Percentiles rank a stretch among this genome's conserved stretches.
Evolutionary conservation across 2,329 filamentous ascomycete species (phyloP).

Genomic region (Fusarium continuum): DNA sequence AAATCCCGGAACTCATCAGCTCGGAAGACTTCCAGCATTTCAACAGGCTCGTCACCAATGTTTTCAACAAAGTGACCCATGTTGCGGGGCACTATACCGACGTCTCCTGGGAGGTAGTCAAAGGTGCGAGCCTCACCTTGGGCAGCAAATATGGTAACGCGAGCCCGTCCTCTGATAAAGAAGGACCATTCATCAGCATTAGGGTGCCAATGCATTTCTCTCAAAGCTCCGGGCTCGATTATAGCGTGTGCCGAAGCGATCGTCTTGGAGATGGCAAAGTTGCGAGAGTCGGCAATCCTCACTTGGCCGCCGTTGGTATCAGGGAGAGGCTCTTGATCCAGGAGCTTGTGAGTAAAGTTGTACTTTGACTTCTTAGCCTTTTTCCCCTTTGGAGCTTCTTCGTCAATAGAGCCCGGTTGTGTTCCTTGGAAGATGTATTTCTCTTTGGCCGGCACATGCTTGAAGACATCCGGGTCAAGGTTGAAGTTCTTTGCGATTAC

Average conservation of each 20-base stretch:
- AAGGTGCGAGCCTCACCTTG: conserved; percentile 2
- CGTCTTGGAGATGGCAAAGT: conserved; percentile 3
- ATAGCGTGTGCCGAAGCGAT: conserved; percentile 11
- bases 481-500: too few species aligned
- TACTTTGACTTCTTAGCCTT: too few species aligned
- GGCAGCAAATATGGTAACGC: conserved; percentile 8
- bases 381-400: too few species aligned
- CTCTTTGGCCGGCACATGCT: too few species aligned
- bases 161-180: conserved; percentile 9
- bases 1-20: conserved; percentile 12
- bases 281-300: conserved; percentile 8
- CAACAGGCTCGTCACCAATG: conserved; percentile 2
- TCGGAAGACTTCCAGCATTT: conserved; percentile 19
- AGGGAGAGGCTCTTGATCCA: conserved; percentile 13
- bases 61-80: conserved; percentile 21
- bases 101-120: conserved; percentile 8
- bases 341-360: too few species aligned
- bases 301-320: conserved; percentile 12
- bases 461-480: too few species aligned
- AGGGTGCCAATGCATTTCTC: conserved; percentile 18
- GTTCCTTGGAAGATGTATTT: too few species aligned
- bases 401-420: too few species aligned
- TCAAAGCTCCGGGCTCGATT: conserved; percentile 1
- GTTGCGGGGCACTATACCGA: conserved; percentile 6
- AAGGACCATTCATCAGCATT: conserved; percentile 17